These are phyloP conservation scores for Tinospora cordifolia DNA, from an alignment of 164 flowering plant species.

Conservation along the genomic window DNA sequence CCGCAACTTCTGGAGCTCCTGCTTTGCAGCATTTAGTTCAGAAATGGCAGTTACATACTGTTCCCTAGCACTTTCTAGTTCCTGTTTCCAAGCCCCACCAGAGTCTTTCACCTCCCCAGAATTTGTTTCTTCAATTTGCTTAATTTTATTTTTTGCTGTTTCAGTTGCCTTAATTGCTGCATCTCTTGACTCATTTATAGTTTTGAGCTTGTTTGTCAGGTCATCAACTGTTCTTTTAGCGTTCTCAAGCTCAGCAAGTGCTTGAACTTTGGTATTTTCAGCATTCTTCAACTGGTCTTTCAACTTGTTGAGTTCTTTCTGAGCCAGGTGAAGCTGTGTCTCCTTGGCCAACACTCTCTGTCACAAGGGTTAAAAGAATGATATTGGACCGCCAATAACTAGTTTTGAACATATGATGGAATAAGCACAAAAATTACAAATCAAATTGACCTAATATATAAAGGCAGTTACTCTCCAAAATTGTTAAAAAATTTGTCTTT, in stretches of 20 bases:
- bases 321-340: constrained; percentile 69
- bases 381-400: neutral
- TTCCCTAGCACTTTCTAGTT: constrained; percentile 45
- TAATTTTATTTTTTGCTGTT: constrained; percentile 41
- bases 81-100: constrained; percentile 38
- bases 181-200: constrained; percentile 50
- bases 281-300: constrained; percentile 69
- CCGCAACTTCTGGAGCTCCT: constrained; percentile 52
- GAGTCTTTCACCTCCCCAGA: constrained; percentile 17
- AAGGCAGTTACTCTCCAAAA: too few species aligned
- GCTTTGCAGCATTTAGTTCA: constrained; percentile 75
- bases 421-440: neutral
- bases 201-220: constrained; percentile 45
- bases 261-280: constrained; percentile 61
- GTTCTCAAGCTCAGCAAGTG: constrained; percentile 67
- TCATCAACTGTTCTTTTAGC: constrained; percentile 63
- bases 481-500: too few species aligned
- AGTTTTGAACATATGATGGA: neutral
- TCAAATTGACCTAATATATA: too few species aligned
- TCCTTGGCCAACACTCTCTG: constrained; percentile 82
- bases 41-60: constrained; percentile 38
- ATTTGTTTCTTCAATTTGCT: constrained; percentile 46
- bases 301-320: constrained; percentile 69
- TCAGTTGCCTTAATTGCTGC: constrained; percentile 51
- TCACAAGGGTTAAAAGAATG: neutral